Evolutionary conservation across 2,329 filamentous ascomycete genomes (phyloP), one percentile per base, ranked within the genome.

Genomic region (Lecanoromycetidae sp.): DNA sequence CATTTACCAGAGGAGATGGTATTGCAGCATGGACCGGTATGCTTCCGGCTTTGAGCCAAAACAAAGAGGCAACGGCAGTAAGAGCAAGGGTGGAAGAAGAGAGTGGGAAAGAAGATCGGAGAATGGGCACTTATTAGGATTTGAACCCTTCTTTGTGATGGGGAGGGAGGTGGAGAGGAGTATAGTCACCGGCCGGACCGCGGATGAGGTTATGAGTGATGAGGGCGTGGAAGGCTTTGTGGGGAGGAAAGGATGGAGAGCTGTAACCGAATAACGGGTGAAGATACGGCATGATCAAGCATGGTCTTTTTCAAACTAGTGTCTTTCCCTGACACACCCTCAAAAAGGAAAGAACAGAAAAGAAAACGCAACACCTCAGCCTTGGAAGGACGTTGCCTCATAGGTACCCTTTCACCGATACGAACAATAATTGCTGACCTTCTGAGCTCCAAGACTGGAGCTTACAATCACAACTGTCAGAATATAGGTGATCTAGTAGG

Each of bases 1-100:
- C 30, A 66, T 84, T 3, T 74, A 84, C 55, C 80, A 84, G 59
- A 71, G 80, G 4, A 68, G 70, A 34, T 85, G 80, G 82, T 82
- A 76, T 50, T 56, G 84, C 15, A 74, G 74, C 9, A 65, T 85
- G 1, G 81, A 85, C 56, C 68, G 76, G 10, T 59, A 57, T 22
- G 72, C 68, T 4, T 77, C 73, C 41, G 80, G 80, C 4, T 82
- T 84, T 46, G 59, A 61, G 13, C 61, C 64, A 5, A n/a, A 34
- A 19, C 39, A 8, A 1, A 52, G 46, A 42, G 32, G 13, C 15
- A 10, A 17, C 26, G 30, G 15, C n/a, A 26, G 13, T 25, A 29
- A 36, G 15, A 26, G 13, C 19, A 29, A 36, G 15, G 39, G 32
- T 10, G 45, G 19, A 52, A 55, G 34, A 57, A 58, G 46, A 32